Evolutionary conservation across 257 asterid species (phyloP).

Genomic region (Nicotiana sylvestris): DNA sequence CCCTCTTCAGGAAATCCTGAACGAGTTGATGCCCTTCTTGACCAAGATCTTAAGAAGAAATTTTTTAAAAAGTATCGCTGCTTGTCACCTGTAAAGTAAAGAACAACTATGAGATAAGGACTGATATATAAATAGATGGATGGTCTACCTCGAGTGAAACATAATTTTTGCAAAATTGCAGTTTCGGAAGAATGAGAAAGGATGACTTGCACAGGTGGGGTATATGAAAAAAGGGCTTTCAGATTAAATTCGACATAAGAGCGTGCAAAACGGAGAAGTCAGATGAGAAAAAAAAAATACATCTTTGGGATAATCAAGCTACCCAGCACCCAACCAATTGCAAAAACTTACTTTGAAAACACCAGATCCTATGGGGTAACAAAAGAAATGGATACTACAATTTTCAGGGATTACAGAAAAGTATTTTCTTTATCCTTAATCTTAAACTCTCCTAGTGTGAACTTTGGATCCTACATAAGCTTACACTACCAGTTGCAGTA

Average conservation of each 20-base stretch:
- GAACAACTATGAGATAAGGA: not conserved
- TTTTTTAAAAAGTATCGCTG: not conserved
- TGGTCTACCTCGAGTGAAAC: not conserved
- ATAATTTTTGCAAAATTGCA: not conserved
- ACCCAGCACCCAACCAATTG: not conserved
- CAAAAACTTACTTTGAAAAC: not conserved
- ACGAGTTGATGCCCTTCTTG: conserved; percentile 3
- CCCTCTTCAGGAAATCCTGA: conserved; percentile 7
- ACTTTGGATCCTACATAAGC: not conserved
- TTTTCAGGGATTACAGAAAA: not conserved
- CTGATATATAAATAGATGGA: not conserved
- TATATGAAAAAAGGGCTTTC: not conserved
- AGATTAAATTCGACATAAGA: not conserved
- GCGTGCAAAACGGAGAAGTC: not conserved
- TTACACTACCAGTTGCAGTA: not conserved
- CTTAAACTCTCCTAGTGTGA: not conserved
- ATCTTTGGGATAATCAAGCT: not conserved
- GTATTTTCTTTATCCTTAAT: not conserved
- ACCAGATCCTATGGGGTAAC: not conserved
- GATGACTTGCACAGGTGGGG: not conserved
- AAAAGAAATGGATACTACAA: not conserved
- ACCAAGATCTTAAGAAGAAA: not conserved
- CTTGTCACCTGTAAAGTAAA: conserved; percentile 2
- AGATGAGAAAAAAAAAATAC: not conserved
- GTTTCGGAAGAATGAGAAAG: not conserved